Evolutionary conservation across 176 grass and related monocot genomes (phyloP).

Genomic region (Themeda triandra): DNA sequence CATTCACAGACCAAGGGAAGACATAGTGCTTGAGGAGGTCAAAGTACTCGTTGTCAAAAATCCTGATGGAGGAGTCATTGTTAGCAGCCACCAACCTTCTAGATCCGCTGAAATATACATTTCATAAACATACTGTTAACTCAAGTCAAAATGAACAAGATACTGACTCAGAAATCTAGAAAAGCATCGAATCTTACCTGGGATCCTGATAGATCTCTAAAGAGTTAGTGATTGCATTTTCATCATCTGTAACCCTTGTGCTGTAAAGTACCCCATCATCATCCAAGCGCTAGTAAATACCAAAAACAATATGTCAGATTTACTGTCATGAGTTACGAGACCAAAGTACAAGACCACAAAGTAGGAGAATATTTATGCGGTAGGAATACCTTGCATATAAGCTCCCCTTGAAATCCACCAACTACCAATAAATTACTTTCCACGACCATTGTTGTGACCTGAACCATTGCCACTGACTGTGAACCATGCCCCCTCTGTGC

Average conservation of each 20-base stretch:
- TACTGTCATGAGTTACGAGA: neutral
- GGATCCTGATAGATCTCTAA: conserved; percentile 69
- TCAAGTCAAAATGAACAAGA: neutral
- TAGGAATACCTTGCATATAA: conserved; percentile 86
- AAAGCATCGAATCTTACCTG: conserved; percentile 46
- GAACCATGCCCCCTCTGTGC: conserved; percentile 65
- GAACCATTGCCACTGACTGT: conserved; percentile 74
- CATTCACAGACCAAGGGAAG: conserved; percentile 88
- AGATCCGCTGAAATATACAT: conserved; percentile 61
- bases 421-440: conserved; percentile 68
- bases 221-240: conserved; percentile 92
- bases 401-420: conserved; percentile 93
- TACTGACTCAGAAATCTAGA: neutral
- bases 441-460: conserved; percentile 81
- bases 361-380: neutral
- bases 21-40: conserved; percentile 51
- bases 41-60: conserved; percentile 69
- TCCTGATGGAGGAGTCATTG: conserved; percentile 78
- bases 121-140: conserved; percentile 6
- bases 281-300: conserved; percentile 49
- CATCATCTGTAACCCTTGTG: conserved; percentile 81
- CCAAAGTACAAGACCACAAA: neutral
- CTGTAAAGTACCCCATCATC: conserved; percentile 77
- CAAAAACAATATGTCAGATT: neutral
- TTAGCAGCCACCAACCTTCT: conserved; percentile 62